Conservation (phyloP, 768 basidiomycete species). For the Trametes cinnabarina region DNA sequence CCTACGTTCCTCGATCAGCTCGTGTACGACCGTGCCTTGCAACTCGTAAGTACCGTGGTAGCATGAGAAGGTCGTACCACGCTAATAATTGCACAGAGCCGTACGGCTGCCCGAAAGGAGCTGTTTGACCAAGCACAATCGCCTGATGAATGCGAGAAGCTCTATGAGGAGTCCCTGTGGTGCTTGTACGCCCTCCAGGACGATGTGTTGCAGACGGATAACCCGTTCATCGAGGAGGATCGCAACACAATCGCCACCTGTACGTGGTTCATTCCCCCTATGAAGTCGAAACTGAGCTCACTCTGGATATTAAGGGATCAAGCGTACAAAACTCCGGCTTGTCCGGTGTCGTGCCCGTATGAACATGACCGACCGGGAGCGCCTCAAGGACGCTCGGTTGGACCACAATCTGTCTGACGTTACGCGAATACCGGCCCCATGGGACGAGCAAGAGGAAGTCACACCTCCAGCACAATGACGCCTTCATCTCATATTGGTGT, state of each 20-base stretch:
- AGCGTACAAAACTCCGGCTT: slow-evolving; percentile 80
- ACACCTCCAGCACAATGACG: neutral
- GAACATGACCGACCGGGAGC: slow-evolving; percentile 71
- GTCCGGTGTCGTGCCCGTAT: slow-evolving; percentile 73
- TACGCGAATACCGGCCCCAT: slow-evolving; percentile 63
- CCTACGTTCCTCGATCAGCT: slow-evolving; percentile 86
- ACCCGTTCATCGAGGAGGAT: slow-evolving; percentile 84
- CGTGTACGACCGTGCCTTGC: slow-evolving; percentile 87
- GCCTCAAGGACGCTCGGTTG: slow-evolving; percentile 71
- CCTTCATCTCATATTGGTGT: neutral
- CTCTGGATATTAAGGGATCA: slow-evolving; percentile 58
- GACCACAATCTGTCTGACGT: slow-evolving; percentile 80
- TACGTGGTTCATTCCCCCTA: slow-evolving; percentile 39
- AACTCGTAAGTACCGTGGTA: slow-evolving; percentile 66
- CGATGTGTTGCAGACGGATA: slow-evolving; percentile 75
- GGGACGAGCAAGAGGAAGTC: slow-evolving; percentile 24
- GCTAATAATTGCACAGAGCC: slow-evolving; percentile 55
- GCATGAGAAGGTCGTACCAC: no score
- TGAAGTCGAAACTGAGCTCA: slow-evolving; percentile 1
- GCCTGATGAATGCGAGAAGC: slow-evolving; percentile 83
- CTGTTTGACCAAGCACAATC: slow-evolving; percentile 73
- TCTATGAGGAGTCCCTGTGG: slow-evolving; percentile 95
- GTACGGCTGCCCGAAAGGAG: slow-evolving; percentile 89
- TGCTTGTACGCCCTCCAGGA: slow-evolving; percentile 91
- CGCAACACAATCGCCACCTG: slow-evolving; percentile 75